A percentile compares a stretch with the other conserved stretches of the same genome.
These are phyloP conservation scores for Oryza glaberrima DNA, from an alignment of 176 grass and related monocot species.

Conservation along the genomic window DNA sequence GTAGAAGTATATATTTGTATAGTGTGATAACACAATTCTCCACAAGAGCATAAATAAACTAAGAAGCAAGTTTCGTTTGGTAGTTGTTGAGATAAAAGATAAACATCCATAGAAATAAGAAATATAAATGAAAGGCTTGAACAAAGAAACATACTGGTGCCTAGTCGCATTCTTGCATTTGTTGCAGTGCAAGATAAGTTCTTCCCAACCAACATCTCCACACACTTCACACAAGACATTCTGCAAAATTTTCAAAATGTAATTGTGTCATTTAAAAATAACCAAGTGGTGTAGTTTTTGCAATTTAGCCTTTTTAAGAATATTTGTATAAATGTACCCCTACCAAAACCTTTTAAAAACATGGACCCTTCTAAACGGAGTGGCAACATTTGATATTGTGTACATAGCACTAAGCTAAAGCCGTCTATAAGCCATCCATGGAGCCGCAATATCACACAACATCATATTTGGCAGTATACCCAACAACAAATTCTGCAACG, in stretches of 20 bases:
- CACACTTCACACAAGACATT: constrained; percentile 31
- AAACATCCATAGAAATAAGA: not conserved
- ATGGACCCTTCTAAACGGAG: too few relatives aligned
- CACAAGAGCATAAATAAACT: not conserved
- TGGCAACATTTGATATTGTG: too few relatives aligned
- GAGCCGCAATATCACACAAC: too few relatives aligned
- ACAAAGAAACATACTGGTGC: constrained; percentile 28
- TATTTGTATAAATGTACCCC: not conserved
- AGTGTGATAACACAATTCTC: not conserved
- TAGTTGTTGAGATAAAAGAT: not conserved
- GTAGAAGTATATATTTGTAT: not conserved
- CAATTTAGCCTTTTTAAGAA: not conserved
- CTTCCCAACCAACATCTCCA: constrained; percentile 9
- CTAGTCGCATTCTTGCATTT: constrained; percentile 3
- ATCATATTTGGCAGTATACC: too few relatives aligned
- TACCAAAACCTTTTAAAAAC: not conserved
- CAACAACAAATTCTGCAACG: too few relatives aligned
- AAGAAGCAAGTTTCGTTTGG: not conserved
- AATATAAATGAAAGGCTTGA: not conserved
- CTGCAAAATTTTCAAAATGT: not conserved
- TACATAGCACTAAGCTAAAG: too few relatives aligned
- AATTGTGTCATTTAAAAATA: not conserved
- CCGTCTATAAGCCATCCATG: too few relatives aligned
- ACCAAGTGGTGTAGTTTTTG: not conserved
- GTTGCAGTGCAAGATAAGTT: constrained; percentile 29